A percentile compares a stretch with the other conserved stretches of the same genome.
These are phyloP conservation scores for Tremella fuciformis DNA, from an alignment of 768 basidiomycete genomes.

Conservation along the genomic window DNA sequence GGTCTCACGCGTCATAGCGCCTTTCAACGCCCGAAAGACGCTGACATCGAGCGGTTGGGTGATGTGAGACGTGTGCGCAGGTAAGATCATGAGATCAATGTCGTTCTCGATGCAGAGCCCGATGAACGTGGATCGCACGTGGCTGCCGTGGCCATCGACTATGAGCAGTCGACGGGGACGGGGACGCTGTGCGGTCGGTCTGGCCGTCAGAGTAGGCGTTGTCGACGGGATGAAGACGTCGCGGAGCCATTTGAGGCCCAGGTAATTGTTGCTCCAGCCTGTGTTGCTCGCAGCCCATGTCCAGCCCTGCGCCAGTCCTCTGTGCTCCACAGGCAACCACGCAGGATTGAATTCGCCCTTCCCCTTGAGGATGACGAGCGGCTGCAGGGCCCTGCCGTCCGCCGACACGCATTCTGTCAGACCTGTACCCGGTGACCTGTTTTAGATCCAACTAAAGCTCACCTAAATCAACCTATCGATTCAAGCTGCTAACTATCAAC, in stretches of 20 bases:
- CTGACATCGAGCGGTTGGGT: constrained; percentile 17
- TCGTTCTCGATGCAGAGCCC: constrained; percentile 10
- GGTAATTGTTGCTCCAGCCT: constrained; percentile 11
- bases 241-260: constrained; percentile 5
- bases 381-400: constrained; percentile 2
- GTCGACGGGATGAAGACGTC: constrained; percentile 9
- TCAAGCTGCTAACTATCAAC: too few species aligned
- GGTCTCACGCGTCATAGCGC: not conserved
- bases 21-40: constrained; percentile 9
- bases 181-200: not conserved
- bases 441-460: too few species aligned
- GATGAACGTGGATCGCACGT: constrained; percentile 8
- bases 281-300: constrained; percentile 7
- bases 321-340: constrained; percentile 1
- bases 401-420: constrained; percentile 6
- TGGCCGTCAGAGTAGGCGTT: not conserved
- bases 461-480: too few species aligned
- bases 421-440: too few species aligned
- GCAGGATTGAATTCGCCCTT: not conserved
- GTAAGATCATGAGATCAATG: constrained; percentile 11
- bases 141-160: constrained; percentile 18
- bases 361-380: constrained; percentile 11
- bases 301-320: not conserved
- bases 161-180: constrained; percentile 6
- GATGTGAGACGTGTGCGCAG: constrained; percentile 16